Evolutionary conservation across 179 eudicot genomes (phyloP).

Genomic region (Vitellaria paradoxa): DNA sequence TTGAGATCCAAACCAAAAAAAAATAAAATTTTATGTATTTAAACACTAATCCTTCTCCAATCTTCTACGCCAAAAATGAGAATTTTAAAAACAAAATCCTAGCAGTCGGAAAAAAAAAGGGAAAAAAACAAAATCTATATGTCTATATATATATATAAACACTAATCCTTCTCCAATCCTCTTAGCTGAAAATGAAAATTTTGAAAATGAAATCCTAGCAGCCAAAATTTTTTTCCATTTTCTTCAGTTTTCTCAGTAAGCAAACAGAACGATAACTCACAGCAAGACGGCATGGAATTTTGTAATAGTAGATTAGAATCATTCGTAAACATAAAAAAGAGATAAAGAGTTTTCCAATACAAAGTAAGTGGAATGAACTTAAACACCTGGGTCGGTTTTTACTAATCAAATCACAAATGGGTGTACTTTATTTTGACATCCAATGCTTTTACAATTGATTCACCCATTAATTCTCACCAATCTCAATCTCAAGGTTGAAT

Average conservation of each 20-base stretch:
- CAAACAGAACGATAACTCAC: slow-evolving; percentile 15
- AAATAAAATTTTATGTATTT: too few species aligned
- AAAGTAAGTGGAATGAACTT: slow-evolving; percentile 10
- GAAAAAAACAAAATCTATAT: too few species aligned
- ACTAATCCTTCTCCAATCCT: too few species aligned
- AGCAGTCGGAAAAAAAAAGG: too few species aligned
- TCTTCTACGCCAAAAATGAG: too few species aligned
- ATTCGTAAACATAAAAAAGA: background rate
- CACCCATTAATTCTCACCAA: slow-evolving; percentile 49
- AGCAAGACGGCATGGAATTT: background rate
- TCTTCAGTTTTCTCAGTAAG: background rate
- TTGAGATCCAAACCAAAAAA: too few species aligned
- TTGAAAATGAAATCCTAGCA: too few species aligned
- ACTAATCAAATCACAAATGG: slow-evolving; percentile 24
- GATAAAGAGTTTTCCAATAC: background rate
- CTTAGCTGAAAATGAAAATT: too few species aligned
- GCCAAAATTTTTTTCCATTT: too few species aligned
- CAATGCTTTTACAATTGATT: slow-evolving; percentile 52
- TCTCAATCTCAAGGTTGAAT: slow-evolving; percentile 25
- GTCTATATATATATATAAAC: too few species aligned
- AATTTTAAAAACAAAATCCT: too few species aligned
- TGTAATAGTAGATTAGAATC: slow-evolving; percentile 13
- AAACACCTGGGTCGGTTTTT: slow-evolving; percentile 18
- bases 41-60: too few species aligned
- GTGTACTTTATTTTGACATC: slow-evolving; percentile 54